Percentiles rank a stretch among this genome's conserved stretches.
Evolutionary conservation across 352 stramenopile species (phyloP).

Genomic region (Pythium angustatum): DNA sequence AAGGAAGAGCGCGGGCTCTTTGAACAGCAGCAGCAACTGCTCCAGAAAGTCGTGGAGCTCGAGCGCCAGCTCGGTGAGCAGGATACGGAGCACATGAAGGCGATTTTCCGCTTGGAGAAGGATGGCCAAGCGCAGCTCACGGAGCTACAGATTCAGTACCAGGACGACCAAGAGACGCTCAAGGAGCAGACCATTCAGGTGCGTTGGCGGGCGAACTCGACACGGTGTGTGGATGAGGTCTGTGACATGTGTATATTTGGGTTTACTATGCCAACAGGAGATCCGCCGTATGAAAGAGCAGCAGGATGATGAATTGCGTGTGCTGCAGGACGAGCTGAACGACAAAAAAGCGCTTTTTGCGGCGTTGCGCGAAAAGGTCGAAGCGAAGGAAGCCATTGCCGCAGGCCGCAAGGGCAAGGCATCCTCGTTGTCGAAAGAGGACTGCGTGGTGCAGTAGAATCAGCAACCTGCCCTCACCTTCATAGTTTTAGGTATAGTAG

Average conservation of each 20-base stretch:
- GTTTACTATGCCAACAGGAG: slow-evolving; percentile 33
- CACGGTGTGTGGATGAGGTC: neutral
- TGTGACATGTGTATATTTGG: slow-evolving; percentile 17
- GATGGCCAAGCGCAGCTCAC: slow-evolving; percentile 47
- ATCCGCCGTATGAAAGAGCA: slow-evolving; percentile 59
- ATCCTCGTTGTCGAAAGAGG: slow-evolving; percentile 42
- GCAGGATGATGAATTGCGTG: slow-evolving; percentile 55
- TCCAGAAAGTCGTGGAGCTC: slow-evolving; percentile 66
- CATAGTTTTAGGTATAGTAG: neutral
- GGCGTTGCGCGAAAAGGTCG: slow-evolving; percentile 54
- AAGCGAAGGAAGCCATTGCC: slow-evolving; percentile 47
- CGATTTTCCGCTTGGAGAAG: slow-evolving; percentile 64
- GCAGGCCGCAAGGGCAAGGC: slow-evolving; percentile 41
- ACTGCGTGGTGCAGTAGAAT: slow-evolving; percentile 58
- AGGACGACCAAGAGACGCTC: slow-evolving; percentile 62
- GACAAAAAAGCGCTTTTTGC: slow-evolving; percentile 51
- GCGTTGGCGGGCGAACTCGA: slow-evolving; percentile 11
- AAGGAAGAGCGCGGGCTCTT: slow-evolving; percentile 70
- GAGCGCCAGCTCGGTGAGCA: slow-evolving; percentile 64
- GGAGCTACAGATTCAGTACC: slow-evolving; percentile 40
- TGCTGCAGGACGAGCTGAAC: slow-evolving; percentile 48
- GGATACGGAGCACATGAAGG: slow-evolving; percentile 64
- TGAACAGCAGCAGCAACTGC: slow-evolving; percentile 54
- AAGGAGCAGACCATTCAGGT: slow-evolving; percentile 63
- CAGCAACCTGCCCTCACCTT: neutral